These are phyloP conservation scores for Apiotrichum mycotoxinovorans DNA, from an alignment of 1,284 basidiomycete species.

Conservation along the genomic window DNA sequence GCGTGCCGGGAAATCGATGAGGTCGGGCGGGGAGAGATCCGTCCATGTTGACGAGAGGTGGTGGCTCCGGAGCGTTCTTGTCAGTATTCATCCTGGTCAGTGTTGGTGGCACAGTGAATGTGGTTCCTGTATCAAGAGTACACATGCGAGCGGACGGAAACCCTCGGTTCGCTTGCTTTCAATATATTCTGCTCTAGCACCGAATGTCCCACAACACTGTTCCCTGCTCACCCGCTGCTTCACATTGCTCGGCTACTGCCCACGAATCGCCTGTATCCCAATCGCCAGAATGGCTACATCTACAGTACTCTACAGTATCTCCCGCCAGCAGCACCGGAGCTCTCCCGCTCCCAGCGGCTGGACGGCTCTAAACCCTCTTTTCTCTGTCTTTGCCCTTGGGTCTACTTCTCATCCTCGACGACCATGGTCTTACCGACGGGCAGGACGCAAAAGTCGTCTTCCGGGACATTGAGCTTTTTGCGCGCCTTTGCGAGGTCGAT, in stretches of 20 bases:
- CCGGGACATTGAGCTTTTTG: constrained; percentile 31
- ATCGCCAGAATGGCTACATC: not conserved
- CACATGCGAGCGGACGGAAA: too few relatives aligned
- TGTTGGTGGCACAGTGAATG: too few relatives aligned
- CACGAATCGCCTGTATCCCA: not conserved
- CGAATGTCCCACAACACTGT: too few relatives aligned
- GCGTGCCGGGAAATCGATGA: too few relatives aligned
- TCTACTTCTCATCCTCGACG: constrained; percentile 23
- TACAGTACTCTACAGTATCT: not conserved
- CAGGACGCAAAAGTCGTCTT: constrained; percentile 33
- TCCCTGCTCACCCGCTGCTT: not conserved
- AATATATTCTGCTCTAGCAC: too few relatives aligned
- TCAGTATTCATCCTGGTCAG: too few relatives aligned
- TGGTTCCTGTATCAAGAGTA: too few relatives aligned
- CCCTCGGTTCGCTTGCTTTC: too few relatives aligned
- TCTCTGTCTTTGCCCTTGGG: not conserved
- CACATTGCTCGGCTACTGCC: not conserved
- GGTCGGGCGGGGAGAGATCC: too few relatives aligned
- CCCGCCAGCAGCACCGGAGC: not conserved
- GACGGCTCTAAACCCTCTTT: not conserved
- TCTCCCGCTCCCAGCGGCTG: not conserved
- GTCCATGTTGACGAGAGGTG: too few relatives aligned
- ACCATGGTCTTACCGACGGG: constrained; percentile 43
- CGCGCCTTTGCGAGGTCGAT: constrained; percentile 38
- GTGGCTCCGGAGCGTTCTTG: too few relatives aligned